Evolutionary conservation across 140 eudicot species (phyloP), one percentile per base, ranked within the genome.

Genomic region (Eryngium alpinum): DNA sequence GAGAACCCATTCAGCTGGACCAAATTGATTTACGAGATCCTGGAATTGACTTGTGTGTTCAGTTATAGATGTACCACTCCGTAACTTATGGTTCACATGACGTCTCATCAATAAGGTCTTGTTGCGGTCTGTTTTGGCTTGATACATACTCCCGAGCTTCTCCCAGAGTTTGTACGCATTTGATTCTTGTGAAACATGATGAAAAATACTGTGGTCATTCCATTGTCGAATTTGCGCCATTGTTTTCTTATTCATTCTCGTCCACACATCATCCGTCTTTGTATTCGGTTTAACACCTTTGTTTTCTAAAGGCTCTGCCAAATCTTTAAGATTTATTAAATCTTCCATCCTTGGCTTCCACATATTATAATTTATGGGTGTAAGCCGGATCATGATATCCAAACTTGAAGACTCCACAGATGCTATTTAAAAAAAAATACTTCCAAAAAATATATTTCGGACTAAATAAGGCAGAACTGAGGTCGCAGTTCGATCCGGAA

Each of bases 151-250:
- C 13, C 51, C 78, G 1, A 80, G 53, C 49, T 70, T 80, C 33
- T 70, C 34, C 78, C 69, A 80, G 18, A 80, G 32, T 2, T 10
- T 34, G 24, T 70, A 51, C 0, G 78, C 78, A 50, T 52, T 52
- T 2, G 52, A 27, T 28, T 80, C 83, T 50, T 70, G 51, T 16
- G 78, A n/a, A 28, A 80, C 50, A 52, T 80, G 78, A 51, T 80
- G 56, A 24, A 46, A 72, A 1, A 69, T 32, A 27, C 33, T 67
- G 0, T 67, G 70, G 5, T 52, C 77, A 10, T 69, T 52, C 83
- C 69, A 69, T 43, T 44, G 27, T 4, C 76, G 34, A 27, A 66
- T 79, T 17, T 44, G 82, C 5, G 28, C 32, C 25, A 79, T 27
- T 5, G 76, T 53, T 27, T 65, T 44, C 0, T 15, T 9, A 13